These are phyloP conservation scores for Acanthamoeba sp. DNA, from an alignment of 208 protist genomes.

Conservation along the genomic window DNA sequence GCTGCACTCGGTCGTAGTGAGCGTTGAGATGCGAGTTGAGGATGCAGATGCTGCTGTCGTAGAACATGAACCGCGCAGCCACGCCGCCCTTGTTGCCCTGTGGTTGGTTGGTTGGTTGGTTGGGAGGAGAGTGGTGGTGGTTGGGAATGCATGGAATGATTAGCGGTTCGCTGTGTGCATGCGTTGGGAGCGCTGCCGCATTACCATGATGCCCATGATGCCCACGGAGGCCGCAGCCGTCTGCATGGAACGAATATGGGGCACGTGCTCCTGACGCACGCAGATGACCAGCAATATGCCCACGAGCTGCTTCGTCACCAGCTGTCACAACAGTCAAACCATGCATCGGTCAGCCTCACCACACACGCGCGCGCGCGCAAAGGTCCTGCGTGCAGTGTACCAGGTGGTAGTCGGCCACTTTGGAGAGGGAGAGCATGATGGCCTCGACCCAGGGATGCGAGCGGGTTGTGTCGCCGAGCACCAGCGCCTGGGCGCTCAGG, in stretches of 20 bases:
- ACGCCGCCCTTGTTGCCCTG: conserved; percentile 77
- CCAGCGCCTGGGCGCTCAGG: conserved; percentile 81
- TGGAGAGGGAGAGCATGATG: conserved; percentile 74
- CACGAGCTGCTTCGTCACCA: conserved; percentile 82
- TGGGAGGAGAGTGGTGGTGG: no score
- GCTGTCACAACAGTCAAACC: background rate
- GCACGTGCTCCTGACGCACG: conserved; percentile 75
- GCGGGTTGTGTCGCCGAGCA: conserved; percentile 79
- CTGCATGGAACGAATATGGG: conserved; percentile 76
- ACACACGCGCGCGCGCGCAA: no score
- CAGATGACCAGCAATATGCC: conserved; percentile 86
- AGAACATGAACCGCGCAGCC: conserved; percentile 82
- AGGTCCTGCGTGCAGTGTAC: conserved; percentile 48
- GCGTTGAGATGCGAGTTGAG: conserved; percentile 87
- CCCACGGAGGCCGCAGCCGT: conserved; percentile 77
- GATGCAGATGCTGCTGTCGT: conserved; percentile 84
- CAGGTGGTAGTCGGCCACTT: conserved; percentile 77
- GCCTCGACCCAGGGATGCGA: conserved; percentile 79
- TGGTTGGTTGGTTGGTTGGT: no score
- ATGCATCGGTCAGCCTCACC: no score
- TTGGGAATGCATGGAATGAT: background rate
- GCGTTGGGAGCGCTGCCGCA: conserved; percentile 70
- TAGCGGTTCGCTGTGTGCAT: background rate
- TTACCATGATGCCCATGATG: conserved; percentile 87
- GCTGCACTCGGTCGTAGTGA: conserved; percentile 76